Evolutionary conservation across 108 stramenopile species (phyloP), one percentile per base, ranked within the genome.

Genomic region (Heterococcus sp.): DNA sequence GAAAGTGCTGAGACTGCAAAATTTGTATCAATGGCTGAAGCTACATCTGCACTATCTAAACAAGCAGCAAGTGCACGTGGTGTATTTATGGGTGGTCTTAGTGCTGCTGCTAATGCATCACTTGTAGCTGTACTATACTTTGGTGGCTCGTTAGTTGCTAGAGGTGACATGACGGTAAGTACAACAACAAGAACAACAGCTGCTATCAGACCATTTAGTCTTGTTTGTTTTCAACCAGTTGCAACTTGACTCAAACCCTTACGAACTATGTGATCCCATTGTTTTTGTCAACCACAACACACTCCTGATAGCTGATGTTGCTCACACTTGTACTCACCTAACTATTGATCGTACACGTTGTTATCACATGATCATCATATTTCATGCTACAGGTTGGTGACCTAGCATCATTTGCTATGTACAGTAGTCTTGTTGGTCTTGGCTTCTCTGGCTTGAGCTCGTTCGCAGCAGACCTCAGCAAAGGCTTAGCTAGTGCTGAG

Each of bases 321-420:
- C n/a, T n/a, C n/a, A n/a, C n/a, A n/a, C n/a, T n/a, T n/a, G n/a
- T n/a, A n/a, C n/a, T n/a, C n/a, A n/a, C n/a, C n/a, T n/a, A n/a
- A n/a, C n/a, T n/a, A n/a, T n/a, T n/a, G n/a, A n/a, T n/a, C n/a
- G n/a, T n/a, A n/a, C n/a, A n/a, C n/a, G n/a, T n/a, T n/a, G n/a
- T n/a, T n/a, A n/a, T n/a, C n/a, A n/a, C n/a, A n/a, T n/a, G n/a
- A n/a, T n/a, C n/a, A n/a, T n/a, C n/a, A n/a, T n/a, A n/a, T n/a
- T n/a, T n/a, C n/a, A n/a, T n/a, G n/a, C n/a, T n/a, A n/a, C n/a
- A 81, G 79, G 79, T 75, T 32, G 83, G 83, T 2, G 75, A 84
- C 35, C 70, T 84, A 32, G 75, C 83, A 2, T 84, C 83, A 0
- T 84, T 84, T 34, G 75, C 83, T 32, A 76, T 78, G 28, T 84